Base-by-base conservation (phyloP, 108 stramenopile genomes). In the Fragilariopsis cylindrus region DNA sequence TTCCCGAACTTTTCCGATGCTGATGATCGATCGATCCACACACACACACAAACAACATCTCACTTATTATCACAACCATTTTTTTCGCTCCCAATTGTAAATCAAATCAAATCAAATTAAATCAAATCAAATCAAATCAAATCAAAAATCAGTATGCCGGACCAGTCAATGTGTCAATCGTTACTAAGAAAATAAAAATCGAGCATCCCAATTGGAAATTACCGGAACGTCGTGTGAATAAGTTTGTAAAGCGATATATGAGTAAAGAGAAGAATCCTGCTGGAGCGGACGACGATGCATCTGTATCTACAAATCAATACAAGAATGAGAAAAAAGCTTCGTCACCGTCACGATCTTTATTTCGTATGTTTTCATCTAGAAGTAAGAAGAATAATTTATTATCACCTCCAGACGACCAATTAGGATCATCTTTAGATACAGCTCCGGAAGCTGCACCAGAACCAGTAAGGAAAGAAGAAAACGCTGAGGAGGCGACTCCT, bases 181-280 rank as follows among this genome's bases (percentile, higher is more conserved):
- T 72, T 19, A 16, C 57, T 21, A 45, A 63, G 47, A 45, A 46
- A 19, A 9, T 81, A 42, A 19, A 55, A 16, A 18, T 62, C 0
- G 69, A 75, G 4, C 74, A 81, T 65, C 74, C 74, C 39, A 52
- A 65, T 71, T 82, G 81, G 81, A 82, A 73, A 57, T 44, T 82
- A 41, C 68, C 81, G 1, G 81, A 82, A 63, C 72, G 81, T 46
- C 71, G 81, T n/a, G 76, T 82, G 9, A 72, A 76, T 39, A 82
- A 77, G 47, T 76, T 74, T 65, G 49, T 82, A 12, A 82, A 82
- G 48, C 65, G 75, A 42, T 60, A 77, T 11, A 18, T 39, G 70
- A 53, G 16, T 9, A 44, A 62, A 18, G 41, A 64, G 0, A 30
- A 39, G 42, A 70, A 67, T 2, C 65, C 48, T 12, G 60, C 63